A percentile compares a stretch with the other conserved stretches of the same genome.
Conservation (phyloP, 805 yeast species). For the Kuraishia ogatae region DNA sequence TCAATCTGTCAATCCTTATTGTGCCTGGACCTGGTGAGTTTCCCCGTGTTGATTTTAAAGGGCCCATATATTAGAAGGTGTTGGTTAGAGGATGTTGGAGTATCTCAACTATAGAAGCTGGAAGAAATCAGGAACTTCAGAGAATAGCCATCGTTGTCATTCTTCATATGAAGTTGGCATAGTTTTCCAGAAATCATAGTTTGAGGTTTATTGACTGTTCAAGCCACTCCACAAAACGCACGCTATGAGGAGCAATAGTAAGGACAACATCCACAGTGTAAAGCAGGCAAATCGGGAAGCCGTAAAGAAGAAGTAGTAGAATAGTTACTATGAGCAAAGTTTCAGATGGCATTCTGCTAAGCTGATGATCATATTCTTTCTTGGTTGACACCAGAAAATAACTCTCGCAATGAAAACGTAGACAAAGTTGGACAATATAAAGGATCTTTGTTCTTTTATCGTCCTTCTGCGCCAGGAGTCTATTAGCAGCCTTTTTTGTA, state of each 20-base stretch:
- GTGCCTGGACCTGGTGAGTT: too few species aligned
- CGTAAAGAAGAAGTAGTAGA: constrained; percentile 31
- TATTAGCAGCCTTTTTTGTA: too few species aligned
- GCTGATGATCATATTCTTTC: constrained; percentile 19
- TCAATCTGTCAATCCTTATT: too few species aligned
- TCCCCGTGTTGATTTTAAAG: too few species aligned
- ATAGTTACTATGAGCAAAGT: constrained; percentile 31
- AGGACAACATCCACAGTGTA: neutral
- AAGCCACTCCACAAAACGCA: neutral
- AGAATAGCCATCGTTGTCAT: too few species aligned
- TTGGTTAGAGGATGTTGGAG: too few species aligned
- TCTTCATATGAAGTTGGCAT: too few species aligned
- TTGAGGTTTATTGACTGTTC: neutral
- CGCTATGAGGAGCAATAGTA: neutral
- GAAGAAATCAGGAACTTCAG: too few species aligned
- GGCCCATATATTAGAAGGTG: neutral
- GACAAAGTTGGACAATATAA: neutral
- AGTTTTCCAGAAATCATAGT: too few species aligned
- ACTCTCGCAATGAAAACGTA: neutral
- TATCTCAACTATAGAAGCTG: too few species aligned
- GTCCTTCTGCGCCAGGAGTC: too few species aligned
- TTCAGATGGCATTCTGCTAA: constrained; percentile 26
- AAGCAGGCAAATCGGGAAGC: constrained; percentile 18
- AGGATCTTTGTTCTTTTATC: too few species aligned
- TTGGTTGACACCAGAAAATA: constrained; percentile 18